Conservation (phyloP, 2,329 filamentous ascomycete genomes). For the Penicillium sp. region DNA sequence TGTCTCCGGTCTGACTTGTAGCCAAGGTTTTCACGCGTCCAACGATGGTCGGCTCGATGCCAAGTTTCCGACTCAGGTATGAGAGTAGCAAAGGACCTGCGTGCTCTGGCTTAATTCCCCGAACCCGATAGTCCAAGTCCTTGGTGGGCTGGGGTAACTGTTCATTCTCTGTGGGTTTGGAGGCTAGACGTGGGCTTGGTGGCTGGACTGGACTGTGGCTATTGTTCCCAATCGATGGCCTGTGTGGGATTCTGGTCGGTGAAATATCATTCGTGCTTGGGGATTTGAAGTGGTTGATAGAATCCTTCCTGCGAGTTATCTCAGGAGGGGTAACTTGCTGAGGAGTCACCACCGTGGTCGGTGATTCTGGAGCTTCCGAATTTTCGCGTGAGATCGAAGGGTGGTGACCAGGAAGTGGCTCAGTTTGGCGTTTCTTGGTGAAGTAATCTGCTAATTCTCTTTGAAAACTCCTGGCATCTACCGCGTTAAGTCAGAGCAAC, state of each 20-base stretch:
- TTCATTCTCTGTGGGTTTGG: background rate
- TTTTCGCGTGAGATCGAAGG: background rate
- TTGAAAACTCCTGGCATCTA: background rate
- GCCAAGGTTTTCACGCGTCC: constrained; percentile 1
- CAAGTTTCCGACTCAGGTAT: background rate
- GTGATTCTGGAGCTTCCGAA: background rate
- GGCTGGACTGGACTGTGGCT: too few species aligned
- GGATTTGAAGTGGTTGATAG: background rate
- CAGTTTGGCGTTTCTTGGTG: background rate
- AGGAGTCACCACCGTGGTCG: background rate
- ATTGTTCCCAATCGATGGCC: background rate
- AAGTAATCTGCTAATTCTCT: background rate
- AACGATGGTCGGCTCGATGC: background rate
- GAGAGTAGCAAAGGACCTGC: background rate
- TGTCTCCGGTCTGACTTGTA: background rate
- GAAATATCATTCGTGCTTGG: background rate
- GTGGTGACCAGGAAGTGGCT: background rate
- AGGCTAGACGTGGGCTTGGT: too few species aligned
- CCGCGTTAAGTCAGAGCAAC: background rate
- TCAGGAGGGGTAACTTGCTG: background rate
- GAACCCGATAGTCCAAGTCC: constrained; percentile 1
- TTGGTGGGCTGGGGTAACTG: background rate
- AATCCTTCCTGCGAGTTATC: background rate
- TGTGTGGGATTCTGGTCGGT: background rate
- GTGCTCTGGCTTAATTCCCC: background rate